These are phyloP conservation scores for Mycena albidolilacea DNA, from an alignment of 768 basidiomycete species.

Conservation along the genomic window DNA sequence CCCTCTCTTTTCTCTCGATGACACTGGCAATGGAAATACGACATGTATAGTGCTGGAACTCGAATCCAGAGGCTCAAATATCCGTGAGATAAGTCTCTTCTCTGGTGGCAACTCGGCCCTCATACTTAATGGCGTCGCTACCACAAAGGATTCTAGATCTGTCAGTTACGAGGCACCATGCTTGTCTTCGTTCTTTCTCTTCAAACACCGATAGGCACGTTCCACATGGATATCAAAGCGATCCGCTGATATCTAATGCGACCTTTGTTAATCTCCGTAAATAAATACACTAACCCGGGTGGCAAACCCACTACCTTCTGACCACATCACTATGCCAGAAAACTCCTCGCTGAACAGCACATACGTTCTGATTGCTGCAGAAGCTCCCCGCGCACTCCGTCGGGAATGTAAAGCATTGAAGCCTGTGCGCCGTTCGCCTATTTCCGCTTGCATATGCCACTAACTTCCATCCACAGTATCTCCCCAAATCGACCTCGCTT, in stretches of 20 bases:
- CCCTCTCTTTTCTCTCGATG: background rate
- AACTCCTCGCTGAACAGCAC: background rate
- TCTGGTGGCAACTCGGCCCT: too few relatives aligned
- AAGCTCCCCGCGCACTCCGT: conserved; percentile 15
- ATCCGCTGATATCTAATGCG: background rate
- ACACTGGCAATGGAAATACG: too few relatives aligned
- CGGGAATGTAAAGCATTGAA: conserved; percentile 28
- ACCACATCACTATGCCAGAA: background rate
- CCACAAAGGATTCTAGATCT: too few relatives aligned
- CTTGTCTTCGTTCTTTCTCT: too few relatives aligned
- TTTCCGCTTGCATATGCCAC: background rate
- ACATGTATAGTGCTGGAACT: too few relatives aligned
- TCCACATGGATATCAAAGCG: too few relatives aligned
- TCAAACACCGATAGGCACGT: too few relatives aligned
- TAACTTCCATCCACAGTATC: conserved; percentile 13
- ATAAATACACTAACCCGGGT: conserved; percentile 11
- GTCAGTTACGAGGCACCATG: too few relatives aligned
- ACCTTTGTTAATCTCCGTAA: conserved; percentile 29
- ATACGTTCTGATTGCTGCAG: too few relatives aligned
- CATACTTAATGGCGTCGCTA: too few relatives aligned
- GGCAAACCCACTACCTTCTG: background rate
- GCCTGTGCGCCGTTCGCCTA: background rate
- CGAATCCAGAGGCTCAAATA: too few relatives aligned
- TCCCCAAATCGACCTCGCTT: conserved; percentile 31
- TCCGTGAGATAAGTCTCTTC: too few relatives aligned